Evolutionary conservation across 257 asterid genomes (phyloP).

Genomic region (Przewalskia tangutica): DNA sequence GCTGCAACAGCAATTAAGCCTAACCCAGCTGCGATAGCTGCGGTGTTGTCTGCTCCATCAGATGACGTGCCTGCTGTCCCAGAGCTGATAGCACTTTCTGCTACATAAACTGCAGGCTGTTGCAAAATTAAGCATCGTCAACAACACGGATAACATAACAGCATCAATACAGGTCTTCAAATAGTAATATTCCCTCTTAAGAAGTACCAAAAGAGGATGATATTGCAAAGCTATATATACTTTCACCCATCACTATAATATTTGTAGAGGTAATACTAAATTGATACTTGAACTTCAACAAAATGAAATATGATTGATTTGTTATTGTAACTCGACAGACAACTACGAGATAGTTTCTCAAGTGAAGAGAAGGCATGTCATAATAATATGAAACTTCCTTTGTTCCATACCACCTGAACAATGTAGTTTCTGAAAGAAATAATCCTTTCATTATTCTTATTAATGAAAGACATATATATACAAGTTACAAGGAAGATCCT

Average conservation of each 20-base stretch:
- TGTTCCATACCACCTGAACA: background rate
- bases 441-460: no score
- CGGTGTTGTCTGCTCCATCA: conserved; percentile 70
- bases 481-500: no score
- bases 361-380: background rate
- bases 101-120: conserved; percentile 78
- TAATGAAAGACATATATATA: no score
- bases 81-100: conserved; percentile 85
- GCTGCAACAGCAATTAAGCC: conserved; percentile 60
- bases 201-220: background rate
- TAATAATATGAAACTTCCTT: background rate
- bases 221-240: background rate
- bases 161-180: background rate
- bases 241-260: background rate
- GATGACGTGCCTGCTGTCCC: conserved; percentile 74
- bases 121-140: conserved; percentile 11
- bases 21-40: conserved; percentile 37
- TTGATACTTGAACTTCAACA: background rate
- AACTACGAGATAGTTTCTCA: background rate
- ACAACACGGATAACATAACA: background rate
- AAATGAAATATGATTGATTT: background rate
- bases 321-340: background rate
- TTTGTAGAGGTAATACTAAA: background rate
- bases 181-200: background rate
- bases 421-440: no score